Evolutionary conservation across 1,284 basidiomycete genomes (phyloP).

Genomic region (Ustilago esculenta): DNA sequence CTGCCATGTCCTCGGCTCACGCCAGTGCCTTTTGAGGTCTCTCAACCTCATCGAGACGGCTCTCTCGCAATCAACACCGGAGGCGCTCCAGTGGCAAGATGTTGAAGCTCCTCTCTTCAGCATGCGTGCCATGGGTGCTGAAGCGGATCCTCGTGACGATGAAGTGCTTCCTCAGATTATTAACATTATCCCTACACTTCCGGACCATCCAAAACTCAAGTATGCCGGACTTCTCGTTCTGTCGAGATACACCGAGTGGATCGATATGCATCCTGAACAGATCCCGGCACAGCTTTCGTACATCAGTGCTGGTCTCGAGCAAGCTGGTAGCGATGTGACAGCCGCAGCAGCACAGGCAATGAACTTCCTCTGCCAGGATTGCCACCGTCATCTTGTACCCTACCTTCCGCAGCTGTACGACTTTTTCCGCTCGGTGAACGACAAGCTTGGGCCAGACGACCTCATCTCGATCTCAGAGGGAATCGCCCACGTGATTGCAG

Average conservation of each 20-base stretch:
- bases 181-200: conserved; percentile 89
- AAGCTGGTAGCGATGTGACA: conserved; percentile 73
- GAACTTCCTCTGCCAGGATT: conserved; percentile 97
- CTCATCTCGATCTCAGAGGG: conserved; percentile 91
- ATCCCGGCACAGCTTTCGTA: conserved; percentile 87
- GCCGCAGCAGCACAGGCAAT: conserved; percentile 95
- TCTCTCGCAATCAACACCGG: conserved; percentile 70
- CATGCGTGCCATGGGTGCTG: conserved; percentile 97
- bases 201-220: conserved; percentile 87
- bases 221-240: conserved; percentile 96
- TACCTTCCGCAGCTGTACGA: conserved; percentile 90
- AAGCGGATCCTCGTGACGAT: conserved; percentile 85
- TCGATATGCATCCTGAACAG: conserved; percentile 86
- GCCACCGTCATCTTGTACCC: conserved; percentile 84
- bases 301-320: conserved; percentile 87
- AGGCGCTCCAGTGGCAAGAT: conserved; percentile 81
- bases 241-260: conserved; percentile 96
- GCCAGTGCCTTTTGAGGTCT: conserved; percentile 81
- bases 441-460: conserved; percentile 84
- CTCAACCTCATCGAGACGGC: conserved; percentile 83
- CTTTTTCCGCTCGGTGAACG: conserved; percentile 82
- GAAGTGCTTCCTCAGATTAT: conserved; percentile 91
- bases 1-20: conserved; percentile 89
- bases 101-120: conserved; percentile 98
- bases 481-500: conserved; percentile 91